Percentiles rank a stretch among this genome's conserved stretches.
Conservation (phyloP, 805 yeast species). For the Lipomyces yamanashiensis region DNA sequence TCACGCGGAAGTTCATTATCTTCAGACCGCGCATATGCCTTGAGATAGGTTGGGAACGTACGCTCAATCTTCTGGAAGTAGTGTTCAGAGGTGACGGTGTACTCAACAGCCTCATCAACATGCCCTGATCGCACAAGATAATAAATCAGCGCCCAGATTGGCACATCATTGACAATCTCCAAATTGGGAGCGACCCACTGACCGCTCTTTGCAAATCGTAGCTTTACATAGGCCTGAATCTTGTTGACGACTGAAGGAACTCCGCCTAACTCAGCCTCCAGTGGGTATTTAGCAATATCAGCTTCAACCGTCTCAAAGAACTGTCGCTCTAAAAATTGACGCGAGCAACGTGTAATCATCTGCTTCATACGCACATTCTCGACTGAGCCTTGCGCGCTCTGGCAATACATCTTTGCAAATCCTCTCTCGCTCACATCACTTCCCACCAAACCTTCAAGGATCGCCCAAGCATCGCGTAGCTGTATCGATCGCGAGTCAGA, state of each 20-base stretch:
- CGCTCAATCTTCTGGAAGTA: constrained; percentile 84
- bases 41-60: constrained; percentile 78
- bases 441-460: constrained; percentile 56
- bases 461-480: constrained; percentile 73
- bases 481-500: constrained; percentile 71
- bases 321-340: constrained; percentile 70
- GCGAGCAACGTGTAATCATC: constrained; percentile 59
- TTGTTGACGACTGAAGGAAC: constrained; percentile 74
- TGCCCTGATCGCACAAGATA: constrained; percentile 86
- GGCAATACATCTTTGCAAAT: constrained; percentile 45
- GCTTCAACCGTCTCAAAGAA: constrained; percentile 75
- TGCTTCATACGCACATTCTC: constrained; percentile 47
- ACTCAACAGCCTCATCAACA: constrained; percentile 73
- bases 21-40: constrained; percentile 63
- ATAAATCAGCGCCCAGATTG: constrained; percentile 93
- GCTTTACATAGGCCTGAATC: constrained; percentile 64
- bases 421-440: constrained; percentile 41
- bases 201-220: constrained; percentile 50
- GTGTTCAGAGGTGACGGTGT: constrained; percentile 65
- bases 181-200: constrained; percentile 60
- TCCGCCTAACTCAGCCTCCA: constrained; percentile 61
- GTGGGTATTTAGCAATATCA: constrained; percentile 57
- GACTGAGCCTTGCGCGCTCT: constrained; percentile 40
- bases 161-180: constrained; percentile 75
- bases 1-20: constrained; percentile 66